Percentiles rank a stretch among this genome's conserved stretches.
These are phyloP conservation scores for Verticillium dahliae DNA, from an alignment of 2,329 filamentous ascomycete species.

Conservation along the genomic window DNA sequence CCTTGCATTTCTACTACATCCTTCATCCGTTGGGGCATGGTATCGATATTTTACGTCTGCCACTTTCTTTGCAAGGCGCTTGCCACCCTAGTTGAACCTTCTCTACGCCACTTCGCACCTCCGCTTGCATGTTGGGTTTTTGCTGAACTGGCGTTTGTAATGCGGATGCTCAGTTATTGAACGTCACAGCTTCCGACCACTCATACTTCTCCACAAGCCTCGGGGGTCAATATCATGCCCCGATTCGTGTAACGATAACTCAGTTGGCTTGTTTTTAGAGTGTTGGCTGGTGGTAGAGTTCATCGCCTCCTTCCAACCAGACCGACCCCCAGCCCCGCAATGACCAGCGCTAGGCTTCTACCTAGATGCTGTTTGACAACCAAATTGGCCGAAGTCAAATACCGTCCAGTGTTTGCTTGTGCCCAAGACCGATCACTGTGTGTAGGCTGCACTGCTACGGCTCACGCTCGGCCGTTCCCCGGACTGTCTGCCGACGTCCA, in stretches of 20 bases:
- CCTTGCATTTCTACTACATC: no score
- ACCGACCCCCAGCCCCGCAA: neutral
- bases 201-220: no score
- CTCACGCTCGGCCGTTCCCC: neutral
- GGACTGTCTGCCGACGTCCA: neutral
- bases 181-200: neutral
- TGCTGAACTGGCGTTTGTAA: neutral
- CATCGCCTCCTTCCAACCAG: neutral
- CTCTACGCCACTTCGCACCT: neutral
- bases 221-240: no score
- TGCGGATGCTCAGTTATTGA: neutral
- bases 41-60: no score
- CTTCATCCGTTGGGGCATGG: no score
- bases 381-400: neutral
- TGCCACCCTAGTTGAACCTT: neutral
- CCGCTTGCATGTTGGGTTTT: neutral
- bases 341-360: neutral
- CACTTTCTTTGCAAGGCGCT: no score
- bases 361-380: neutral
- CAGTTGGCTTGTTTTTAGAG: no score
- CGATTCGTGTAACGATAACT: no score
- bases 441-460: neutral
- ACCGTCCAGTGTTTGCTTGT: neutral
- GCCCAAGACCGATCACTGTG: neutral
- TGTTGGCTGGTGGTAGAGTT: no score